Base-by-base conservation (phyloP, 78 protist genomes). In the Paratrimastix pyriformis region DNA sequence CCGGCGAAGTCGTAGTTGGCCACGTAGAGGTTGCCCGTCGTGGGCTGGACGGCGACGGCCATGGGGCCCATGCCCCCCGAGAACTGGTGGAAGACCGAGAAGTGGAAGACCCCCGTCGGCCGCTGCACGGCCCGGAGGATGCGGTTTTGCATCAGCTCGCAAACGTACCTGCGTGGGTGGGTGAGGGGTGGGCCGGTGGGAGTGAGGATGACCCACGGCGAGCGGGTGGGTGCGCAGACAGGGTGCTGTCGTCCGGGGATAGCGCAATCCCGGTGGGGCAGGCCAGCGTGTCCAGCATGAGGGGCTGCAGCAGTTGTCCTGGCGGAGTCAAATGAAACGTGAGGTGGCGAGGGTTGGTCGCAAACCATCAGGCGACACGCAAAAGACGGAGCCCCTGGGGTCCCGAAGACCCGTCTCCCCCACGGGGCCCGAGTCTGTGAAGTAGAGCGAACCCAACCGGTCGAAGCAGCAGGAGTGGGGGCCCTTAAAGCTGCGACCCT, bases 41-140 rank as follows among this genome's bases (percentile, higher is more conserved):
- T 5, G 50, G 74, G 74, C 26, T 80, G 65, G 15, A 21, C 7
- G 39, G 66, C 79, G 43, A 80, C 57, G 33, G 44, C 62, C 30
- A 39, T 24, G n/a, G 84, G 84, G 26, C 84, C 84, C 18, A 80
- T 3, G 21, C 32, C 9, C 6, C 84, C 84, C 15, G 81, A 72
- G 40, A 80, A 73, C 42, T 71, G 79, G 35, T 3, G 24, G 43
- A 71, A 80, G 65, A 80, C 84, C 1, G 84, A 80, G n/a, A 38
- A 7, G 40, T 64, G 79, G 44, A 3, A 80, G 46, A 64, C 72
- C 42, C 77, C 84, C 32, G 6, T 8, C 3, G 84, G 79, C 9
- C 37, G 44, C 62, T 42, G 76, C 24, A 70, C 66, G 35, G 2
- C 65, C 18, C 84, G 48, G n/a, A 80, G 29, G 21, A 80, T 4